Percentiles rank a stretch among this genome's conserved stretches.
phyloP scores from a whole-genome alignment of 805 yeast species.

The Jamesozyma spencerorum region DNA sequence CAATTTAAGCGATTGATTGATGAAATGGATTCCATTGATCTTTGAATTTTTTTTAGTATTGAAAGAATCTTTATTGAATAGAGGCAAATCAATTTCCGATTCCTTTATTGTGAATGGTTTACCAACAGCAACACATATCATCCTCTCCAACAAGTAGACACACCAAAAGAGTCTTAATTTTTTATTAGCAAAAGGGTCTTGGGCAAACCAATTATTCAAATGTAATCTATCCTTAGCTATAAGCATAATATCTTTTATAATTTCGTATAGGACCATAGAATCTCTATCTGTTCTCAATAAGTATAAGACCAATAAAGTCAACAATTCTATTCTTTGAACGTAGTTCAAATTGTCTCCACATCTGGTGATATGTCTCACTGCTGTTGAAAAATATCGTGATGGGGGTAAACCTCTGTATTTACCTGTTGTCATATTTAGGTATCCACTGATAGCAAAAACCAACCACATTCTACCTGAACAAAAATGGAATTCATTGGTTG shows the following conservation, averaged over 20 bases:
- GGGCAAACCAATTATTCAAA: slow-evolving; percentile 21
- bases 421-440: slow-evolving; percentile 46
- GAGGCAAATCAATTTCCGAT: slow-evolving; percentile 40
- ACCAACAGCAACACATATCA: slow-evolving; percentile 55
- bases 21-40: slow-evolving; percentile 34
- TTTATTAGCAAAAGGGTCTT: slow-evolving; percentile 27
- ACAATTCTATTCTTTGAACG: slow-evolving; percentile 42
- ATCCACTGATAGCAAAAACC: slow-evolving; percentile 43
- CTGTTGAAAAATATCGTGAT: slow-evolving; percentile 47
- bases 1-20: slow-evolving; percentile 47
- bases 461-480: slow-evolving; percentile 49
- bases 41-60: slow-evolving; percentile 13
- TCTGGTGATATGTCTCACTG: slow-evolving; percentile 46
- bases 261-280: slow-evolving; percentile 43
- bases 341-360: slow-evolving; percentile 34
- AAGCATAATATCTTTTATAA: slow-evolving; percentile 44
- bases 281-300: slow-evolving; percentile 54
- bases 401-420: slow-evolving; percentile 47
- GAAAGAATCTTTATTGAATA: slow-evolving; percentile 37
- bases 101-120: slow-evolving; percentile 47
- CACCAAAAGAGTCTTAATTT: slow-evolving; percentile 56
- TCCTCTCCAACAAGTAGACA: slow-evolving; percentile 48
- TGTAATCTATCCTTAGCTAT: slow-evolving; percentile 29
- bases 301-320: slow-evolving; percentile 44
- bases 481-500: slow-evolving; percentile 37